Evolutionary conservation across 1,139 yeast species (phyloP), one percentile per base, ranked within the genome.

Genomic region (Debaryomyces robertsiae): DNA sequence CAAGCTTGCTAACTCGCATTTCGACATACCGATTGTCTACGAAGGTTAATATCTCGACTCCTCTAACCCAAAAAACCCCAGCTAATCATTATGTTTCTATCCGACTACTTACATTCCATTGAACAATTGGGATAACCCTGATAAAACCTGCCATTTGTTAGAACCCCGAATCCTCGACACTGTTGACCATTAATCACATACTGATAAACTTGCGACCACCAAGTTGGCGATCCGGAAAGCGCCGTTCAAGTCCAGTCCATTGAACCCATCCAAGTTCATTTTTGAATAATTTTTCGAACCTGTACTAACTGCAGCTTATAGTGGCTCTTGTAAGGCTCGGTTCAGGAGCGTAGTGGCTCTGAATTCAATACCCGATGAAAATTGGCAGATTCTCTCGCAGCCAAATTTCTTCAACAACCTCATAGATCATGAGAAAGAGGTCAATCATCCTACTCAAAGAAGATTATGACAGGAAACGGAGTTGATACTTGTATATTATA

Each of bases 191-290:
- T n/a, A n/a, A n/a, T n/a, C 32, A 65, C 85, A 43, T 63, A 82
- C 83, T 10, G 82, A 49, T 35, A 86, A 62, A 1, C 72, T 73
- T 4, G 88, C 90, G 23, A 85, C 84, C 1, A 73, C 64, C 42
- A 88, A 59, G 55, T 88, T 87, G 55, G 79, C 77, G 28, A 76
- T 68, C 52, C 78, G 82, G 67, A 88, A 86, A 14, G 73, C 75
- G 14, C 77, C 79, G 47, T 69, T 62, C 39, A 68, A 60, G 49
- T 73, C 77, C 56, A 54, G 64, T 14, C 63, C 63, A 42, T 55
- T 54, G 41, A 58, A 44, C 27, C 54, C 49, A 43, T 58, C 62
- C 36, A 58, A 54, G 48, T 53, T 54, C 61, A 58, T 55, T 32
- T 36, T 49, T n/a, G n/a, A n/a, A n/a, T n/a, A n/a, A n/a, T n/a